Evolutionary conservation across 352 stramenopile genomes (phyloP).

Genomic region (Pythium grandisporangium): DNA sequence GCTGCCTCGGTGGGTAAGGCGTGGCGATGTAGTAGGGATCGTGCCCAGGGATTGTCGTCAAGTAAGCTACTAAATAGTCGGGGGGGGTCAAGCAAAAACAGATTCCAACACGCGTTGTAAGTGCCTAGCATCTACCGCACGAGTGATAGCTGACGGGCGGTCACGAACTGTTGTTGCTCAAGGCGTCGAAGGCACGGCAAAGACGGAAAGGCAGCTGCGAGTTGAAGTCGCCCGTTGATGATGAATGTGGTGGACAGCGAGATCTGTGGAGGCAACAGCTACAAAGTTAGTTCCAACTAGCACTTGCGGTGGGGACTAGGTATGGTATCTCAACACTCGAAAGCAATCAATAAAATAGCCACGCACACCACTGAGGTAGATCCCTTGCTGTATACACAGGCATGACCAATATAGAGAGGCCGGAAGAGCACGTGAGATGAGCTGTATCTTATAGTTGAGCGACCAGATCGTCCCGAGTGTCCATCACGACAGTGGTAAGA

Average conservation of each 20-base stretch:
- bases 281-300: no score
- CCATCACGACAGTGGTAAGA: no score
- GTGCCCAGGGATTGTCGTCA: conserved; percentile 15
- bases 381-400: conserved; percentile 1
- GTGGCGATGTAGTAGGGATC: conserved; percentile 16
- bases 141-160: no score
- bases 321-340: background rate
- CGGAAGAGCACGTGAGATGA: no score
- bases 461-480: no score
- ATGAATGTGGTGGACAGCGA: conserved; percentile 35
- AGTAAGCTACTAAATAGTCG: conserved; percentile 22
- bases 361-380: conserved; percentile 29
- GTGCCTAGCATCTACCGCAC: no score
- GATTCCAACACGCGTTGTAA: no score
- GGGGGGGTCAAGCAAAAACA: no score
- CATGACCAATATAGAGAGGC: no score
- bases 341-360: background rate
- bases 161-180: conserved; percentile 12
- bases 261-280: conserved; percentile 16
- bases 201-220: conserved; percentile 35
- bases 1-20: conserved; percentile 8
- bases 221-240: conserved; percentile 18
- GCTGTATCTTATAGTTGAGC: no score
- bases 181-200: conserved; percentile 10
- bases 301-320: no score